These are phyloP conservation scores for Euphorbia pulcherrima DNA, from an alignment of 345 rosid species.

Conservation along the genomic window DNA sequence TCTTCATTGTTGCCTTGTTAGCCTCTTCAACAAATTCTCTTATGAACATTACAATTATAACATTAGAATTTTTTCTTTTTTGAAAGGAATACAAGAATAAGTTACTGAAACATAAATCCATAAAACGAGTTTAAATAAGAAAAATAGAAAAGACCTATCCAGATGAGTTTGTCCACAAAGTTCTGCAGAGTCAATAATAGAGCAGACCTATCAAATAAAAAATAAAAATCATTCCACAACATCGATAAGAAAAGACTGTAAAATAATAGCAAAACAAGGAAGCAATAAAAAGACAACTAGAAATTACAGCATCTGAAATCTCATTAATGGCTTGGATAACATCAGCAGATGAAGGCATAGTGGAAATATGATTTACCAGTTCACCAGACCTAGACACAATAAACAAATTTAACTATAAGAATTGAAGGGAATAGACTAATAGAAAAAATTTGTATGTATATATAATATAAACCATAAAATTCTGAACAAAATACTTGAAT, in stretches of 20 bases:
- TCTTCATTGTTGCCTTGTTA: constrained; percentile 71
- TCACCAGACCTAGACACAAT: constrained; percentile 60
- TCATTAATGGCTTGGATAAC: constrained; percentile 84
- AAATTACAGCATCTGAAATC: constrained; percentile 67
- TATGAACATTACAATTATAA: constrained; percentile 1
- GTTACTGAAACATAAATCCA: not conserved
- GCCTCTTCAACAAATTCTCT: constrained; percentile 94
- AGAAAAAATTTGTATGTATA: not conserved
- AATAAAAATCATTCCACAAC: constrained; percentile 1
- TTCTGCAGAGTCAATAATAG: constrained; percentile 91
- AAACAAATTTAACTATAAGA: not conserved
- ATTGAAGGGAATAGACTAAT: not conserved
- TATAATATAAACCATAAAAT: not conserved
- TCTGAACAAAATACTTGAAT: too few species aligned
- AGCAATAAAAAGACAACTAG: not conserved
- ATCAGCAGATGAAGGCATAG: constrained; percentile 65
- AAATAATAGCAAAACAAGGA: not conserved
- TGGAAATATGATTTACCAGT: constrained; percentile 57
- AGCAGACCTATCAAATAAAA: constrained; percentile 60
- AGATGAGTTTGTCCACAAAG: constrained; percentile 94
- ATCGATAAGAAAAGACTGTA: not conserved
- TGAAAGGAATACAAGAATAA: too few species aligned
- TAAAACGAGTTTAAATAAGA: not conserved
- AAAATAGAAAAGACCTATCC: constrained; percentile 55
- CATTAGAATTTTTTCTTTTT: too few species aligned